Base-by-base conservation (phyloP, 2,329 filamentous ascomycete genomes). In the Paraconiothyrium sp. region DNA sequence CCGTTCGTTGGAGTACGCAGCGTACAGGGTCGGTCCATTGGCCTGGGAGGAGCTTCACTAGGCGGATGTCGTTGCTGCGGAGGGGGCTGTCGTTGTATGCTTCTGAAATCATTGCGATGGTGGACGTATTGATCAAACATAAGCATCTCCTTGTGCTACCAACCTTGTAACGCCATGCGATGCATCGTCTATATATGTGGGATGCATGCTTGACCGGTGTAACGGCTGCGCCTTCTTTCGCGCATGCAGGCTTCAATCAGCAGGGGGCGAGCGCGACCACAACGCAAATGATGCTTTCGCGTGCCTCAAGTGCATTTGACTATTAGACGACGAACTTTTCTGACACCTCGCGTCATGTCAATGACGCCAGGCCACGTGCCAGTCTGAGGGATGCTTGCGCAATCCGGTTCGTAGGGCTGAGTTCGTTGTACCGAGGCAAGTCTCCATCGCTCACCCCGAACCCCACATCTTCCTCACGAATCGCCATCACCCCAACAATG, bases 11-110 rank as follows among this genome's bases (percentile, higher is more conserved):
- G 2, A 68, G 54, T 44, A 63, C 57, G 54, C 64, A 68, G 4
- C 47, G 30, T 16, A 68, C 65, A 8, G 52, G 59, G 34, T 67
- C 60, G 4, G 46, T 49, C 63, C 65, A 67, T 30, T 14, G 27
- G 27, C 65, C 65, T 35, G 63, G 65, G 16, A 59, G 59, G 16
- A 67, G 39, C 32, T 37, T 43, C 20, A 61, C 54, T 1, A 65
- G 37, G 4, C 63, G 37, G 7, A 66, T 66, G n/a, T 62, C 52
- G 11, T 44, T 56, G 27, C 1, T 50, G n/a, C 10, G 59, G 49
- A 57, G 54, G 10, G 39, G 52, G 24, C 14, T 11, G 16, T n/a
- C 54, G 1, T 13, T 16, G 32, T 57, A 57, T 20, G 20, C 32
- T 37, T 14, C 27, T 35, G 32, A 30, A 11, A 16, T 39, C 44